phyloP scores from a whole-genome alignment of 768 basidiomycete species.

The Boletellus ananas region DNA sequence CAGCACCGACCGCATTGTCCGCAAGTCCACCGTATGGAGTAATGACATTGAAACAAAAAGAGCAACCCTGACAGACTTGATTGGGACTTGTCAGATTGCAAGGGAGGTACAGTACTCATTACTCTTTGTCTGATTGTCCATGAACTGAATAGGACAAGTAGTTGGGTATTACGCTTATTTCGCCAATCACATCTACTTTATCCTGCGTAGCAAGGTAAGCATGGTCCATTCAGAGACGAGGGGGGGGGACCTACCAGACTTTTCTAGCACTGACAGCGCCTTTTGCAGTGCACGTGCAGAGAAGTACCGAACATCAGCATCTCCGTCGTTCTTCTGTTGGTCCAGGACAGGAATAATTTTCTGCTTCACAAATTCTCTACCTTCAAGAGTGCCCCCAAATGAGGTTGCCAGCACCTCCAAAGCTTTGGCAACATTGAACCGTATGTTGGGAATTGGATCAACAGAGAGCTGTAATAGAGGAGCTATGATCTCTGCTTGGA shows the following conservation, averaged over 20 bases:
- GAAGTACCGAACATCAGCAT: conserved; percentile 97
- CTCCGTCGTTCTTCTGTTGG: conserved; percentile 80
- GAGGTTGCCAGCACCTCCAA: conserved; percentile 82
- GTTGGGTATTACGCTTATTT: conserved; percentile 31
- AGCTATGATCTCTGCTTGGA: conserved; percentile 79
- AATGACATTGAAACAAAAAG: background rate
- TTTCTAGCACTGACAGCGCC: conserved; percentile 36
- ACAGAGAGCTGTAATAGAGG: conserved; percentile 76
- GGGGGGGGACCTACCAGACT: conserved; percentile 32
- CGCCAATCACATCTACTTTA: conserved; percentile 20
- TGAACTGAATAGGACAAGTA: conserved; percentile 19
- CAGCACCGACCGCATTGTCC: background rate
- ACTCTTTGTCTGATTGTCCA: conserved; percentile 21
- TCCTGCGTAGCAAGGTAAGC: conserved; percentile 11
- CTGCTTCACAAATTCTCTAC: conserved; percentile 67
- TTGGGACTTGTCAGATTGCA: conserved; percentile 26
- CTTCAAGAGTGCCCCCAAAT: conserved; percentile 61
- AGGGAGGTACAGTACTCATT: conserved; percentile 31
- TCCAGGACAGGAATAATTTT: conserved; percentile 82
- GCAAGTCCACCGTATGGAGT: background rate
- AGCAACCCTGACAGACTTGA: background rate
- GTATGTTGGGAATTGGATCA: conserved; percentile 97
- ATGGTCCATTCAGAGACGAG: background rate
- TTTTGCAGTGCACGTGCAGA: conserved; percentile 76
- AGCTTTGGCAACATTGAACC: conserved; percentile 97